Percentiles rank a stretch among this genome's conserved stretches.
phyloP scores from a whole-genome alignment of 371 early-diverging fungal genomes.

The Mortierella sp. region DNA sequence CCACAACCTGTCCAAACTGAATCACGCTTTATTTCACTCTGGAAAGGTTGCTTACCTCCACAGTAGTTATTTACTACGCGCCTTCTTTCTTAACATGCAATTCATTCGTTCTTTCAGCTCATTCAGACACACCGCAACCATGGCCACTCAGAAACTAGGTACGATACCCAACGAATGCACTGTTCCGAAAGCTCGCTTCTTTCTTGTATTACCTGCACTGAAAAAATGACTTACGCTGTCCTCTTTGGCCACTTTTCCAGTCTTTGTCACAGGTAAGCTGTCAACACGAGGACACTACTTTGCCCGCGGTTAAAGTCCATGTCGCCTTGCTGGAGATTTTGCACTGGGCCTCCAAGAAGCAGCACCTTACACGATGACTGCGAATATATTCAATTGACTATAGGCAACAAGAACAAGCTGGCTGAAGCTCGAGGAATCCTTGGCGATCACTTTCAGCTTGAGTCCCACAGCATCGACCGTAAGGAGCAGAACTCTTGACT shows the following conservation, averaged over 20 bases:
- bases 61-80: neutral
- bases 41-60: neutral
- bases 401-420: constrained; percentile 95
- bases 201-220: neutral
- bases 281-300: neutral
- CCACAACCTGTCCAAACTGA: constrained; percentile 1
- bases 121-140: neutral
- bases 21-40: neutral
- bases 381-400: constrained; percentile 12
- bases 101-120: neutral
- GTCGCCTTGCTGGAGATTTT: neutral
- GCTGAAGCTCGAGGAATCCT: constrained; percentile 90
- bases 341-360: too few species aligned
- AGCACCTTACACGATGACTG: neutral
- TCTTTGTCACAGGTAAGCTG: constrained; percentile 44
- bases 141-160: constrained; percentile 10
- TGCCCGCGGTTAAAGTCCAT: neutral
- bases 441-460: constrained; percentile 72
- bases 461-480: constrained; percentile 82
- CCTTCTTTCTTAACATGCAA: neutral
- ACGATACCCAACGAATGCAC: neutral
- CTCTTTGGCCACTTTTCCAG: constrained; percentile 8
- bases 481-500: constrained; percentile 27
- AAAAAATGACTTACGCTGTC: neutral
- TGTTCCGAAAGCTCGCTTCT: neutral